A percentile compares a stretch with the other conserved stretches of the same genome.
phyloP scores from a whole-genome alignment of 768 basidiomycete genomes.

The Boletus sensibilis region DNA sequence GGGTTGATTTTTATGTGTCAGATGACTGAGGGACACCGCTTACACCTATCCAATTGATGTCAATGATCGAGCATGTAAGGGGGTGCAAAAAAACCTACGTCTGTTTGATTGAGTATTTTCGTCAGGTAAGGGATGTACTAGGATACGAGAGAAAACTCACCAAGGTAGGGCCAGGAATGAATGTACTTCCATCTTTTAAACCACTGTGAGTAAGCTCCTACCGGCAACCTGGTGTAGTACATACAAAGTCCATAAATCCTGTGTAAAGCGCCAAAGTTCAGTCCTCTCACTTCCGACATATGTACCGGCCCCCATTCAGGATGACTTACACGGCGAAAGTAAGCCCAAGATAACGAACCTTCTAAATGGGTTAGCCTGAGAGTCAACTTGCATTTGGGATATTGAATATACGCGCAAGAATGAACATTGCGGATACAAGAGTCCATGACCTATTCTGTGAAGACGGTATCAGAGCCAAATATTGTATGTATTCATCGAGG shows the following conservation, averaged over 20 bases:
- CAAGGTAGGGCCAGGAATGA: conserved; percentile 17
- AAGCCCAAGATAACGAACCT: conserved; percentile 24
- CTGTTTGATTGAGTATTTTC: conserved; percentile 1
- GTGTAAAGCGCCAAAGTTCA: neutral
- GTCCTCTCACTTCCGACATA: neutral
- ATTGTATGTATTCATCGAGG: neutral
- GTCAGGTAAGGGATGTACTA: neutral
- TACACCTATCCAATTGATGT: conserved; percentile 15
- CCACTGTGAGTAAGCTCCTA: neutral
- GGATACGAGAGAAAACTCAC: neutral
- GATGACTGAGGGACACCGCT: neutral
- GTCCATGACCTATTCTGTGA: conserved; percentile 20
- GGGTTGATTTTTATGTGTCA: neutral
- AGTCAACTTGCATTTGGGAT: neutral
- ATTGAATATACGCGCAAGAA: conserved; percentile 12
- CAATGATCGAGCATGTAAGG: neutral
- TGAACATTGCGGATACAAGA: conserved; percentile 11
- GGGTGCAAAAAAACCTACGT: conserved; percentile 5
- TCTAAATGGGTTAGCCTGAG: neutral
- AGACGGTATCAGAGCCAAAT: neutral
- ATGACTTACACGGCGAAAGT: conserved; percentile 9
- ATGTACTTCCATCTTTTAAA: conserved; percentile 14
- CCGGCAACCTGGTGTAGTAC: neutral
- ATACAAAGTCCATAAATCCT: conserved; percentile 11
- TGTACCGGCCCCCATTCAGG: neutral